Base-by-base conservation (phyloP, 2,329 filamentous ascomycete genomes). In the Neonectria sp. region DNA sequence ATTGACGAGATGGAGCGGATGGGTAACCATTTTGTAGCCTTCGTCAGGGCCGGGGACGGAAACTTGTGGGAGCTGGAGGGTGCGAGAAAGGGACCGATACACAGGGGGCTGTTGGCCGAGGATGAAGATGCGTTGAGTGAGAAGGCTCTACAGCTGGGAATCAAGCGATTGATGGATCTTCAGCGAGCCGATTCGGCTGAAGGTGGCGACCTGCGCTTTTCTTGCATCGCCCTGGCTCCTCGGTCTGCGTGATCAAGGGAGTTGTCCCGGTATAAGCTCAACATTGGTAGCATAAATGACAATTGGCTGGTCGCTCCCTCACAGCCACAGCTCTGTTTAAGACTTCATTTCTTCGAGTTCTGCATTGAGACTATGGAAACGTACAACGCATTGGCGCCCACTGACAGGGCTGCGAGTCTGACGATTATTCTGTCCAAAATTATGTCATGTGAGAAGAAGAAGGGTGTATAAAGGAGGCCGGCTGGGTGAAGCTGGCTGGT, bases 11-110 rank as follows among this genome's bases (percentile, higher is more conserved):
- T 53, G 9, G 57, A 65, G 6, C 31, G 31, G 8, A 52, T 59
- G 13, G 55, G 35, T 6, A 29, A 60, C 29, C 67, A 69, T 55
- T 69, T 64, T 27, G 67, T 69, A 6, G 59, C 60, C 21, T 67
- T 67, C n/a, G 67, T 69, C 17, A 69, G 65, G 24, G 53, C 52
- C 6, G 33, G 51, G 7, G 69, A 60, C 7, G 67, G 64, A 17
- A 59, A 69, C 45, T 51, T 71, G 35, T 71, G 64, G 67, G 64
- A 71, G 58, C 43, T 69, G 13, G 69, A 71, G 40, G 69, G 69
- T 4, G 29, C 24, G 5, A 53, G 69, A 48, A 71, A 68, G 40
- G 69, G 69, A 7, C 67, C 67, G 4, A 27, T 71, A 11, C 37
- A 49, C 15, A 60, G 67, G 21, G 67, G 67, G 4, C 25, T 29